Conservation (phyloP, 1,284 basidiomycete genomes). For the Tilletia indica region DNA sequence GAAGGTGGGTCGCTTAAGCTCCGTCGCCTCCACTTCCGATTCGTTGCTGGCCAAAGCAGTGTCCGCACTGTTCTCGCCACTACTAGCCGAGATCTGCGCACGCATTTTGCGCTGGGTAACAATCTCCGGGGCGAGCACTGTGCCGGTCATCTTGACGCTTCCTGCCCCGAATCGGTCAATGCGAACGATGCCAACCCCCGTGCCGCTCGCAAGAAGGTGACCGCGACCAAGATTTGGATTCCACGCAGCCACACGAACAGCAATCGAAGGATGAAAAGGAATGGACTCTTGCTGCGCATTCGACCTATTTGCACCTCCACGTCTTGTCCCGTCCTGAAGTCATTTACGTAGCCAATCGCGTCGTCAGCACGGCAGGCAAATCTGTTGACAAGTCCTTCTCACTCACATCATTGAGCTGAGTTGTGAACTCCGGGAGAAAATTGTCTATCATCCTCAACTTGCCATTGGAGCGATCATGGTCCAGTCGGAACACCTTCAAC, state of each 20-base stretch:
- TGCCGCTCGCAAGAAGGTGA: constrained; percentile 3
- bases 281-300: not conserved
- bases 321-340: not conserved
- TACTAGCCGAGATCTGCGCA: too few relatives aligned
- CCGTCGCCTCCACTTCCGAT: too few relatives aligned
- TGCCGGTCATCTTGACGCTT: not conserved
- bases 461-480: constrained; percentile 5
- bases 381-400: not conserved
- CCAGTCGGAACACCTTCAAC: not conserved
- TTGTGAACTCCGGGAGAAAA: not conserved
- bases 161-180: not conserved
- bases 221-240: not conserved
- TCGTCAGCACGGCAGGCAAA: not conserved
- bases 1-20: too few relatives aligned
- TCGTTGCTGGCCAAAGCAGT: too few relatives aligned
- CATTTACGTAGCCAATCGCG: not conserved
- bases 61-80: too few relatives aligned
- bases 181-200: not conserved
- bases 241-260: constrained; percentile 4
- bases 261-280: constrained; percentile 1
- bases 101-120: not conserved
- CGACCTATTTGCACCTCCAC: not conserved
- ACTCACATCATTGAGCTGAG: not conserved
- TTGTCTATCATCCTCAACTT: not conserved
- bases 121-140: not conserved